Base-by-base conservation (phyloP, 1,139 yeast species). In the Zhuliangozyma parablackwelliae region DNA sequence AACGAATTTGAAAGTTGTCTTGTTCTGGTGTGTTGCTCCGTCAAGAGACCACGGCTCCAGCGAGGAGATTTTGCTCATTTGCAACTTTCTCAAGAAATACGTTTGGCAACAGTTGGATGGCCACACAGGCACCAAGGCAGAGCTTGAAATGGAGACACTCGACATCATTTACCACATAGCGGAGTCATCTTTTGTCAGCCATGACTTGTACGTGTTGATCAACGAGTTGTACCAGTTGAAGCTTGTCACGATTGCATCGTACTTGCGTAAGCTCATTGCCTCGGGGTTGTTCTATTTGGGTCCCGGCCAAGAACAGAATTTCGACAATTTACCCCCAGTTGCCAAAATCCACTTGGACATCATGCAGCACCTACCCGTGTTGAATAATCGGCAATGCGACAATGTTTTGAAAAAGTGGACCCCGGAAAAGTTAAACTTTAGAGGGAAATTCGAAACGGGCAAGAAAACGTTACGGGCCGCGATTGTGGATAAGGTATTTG, bases 181-280 rank as follows among this genome's bases (percentile, higher is more conserved):
- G 2, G 75, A 69, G 36, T 60, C 55, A 6, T 30, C 29, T 11
- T 35, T 38, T 20, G 49, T 61, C 41, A 54, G 59, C 32, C 49
- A 60, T 33, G 63, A 65, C 35, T 56, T 84, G 23, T 72, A 72
- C 46, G 67, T 73, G 6, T 59, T 84, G 33, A 64, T 82, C 16
- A 72, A 78, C 43, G 84, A 79, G 49, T 56, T 83, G 8, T 69
- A 72, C 34, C 71, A 67, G 29, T 56, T 74, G 33, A 72, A 74
- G 33, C 56, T 81, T 21, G 69, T 82, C 26, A 63, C 77, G 1
- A 73, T 83, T 2, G 80, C 90, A 0, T 74, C 86, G 0, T 89
- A 88, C 49, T 65, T 88, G 40, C 65, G 96, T 50, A 78, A 82
- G 45, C 62, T 88, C 28, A 88, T 89, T 36, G 88, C 96, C 5